A percentile compares a stretch with the other conserved stretches of the same genome.
These are phyloP conservation scores for Pulveroboletus sp. DNA, from an alignment of 768 basidiomycete genomes.

Conservation along the genomic window DNA sequence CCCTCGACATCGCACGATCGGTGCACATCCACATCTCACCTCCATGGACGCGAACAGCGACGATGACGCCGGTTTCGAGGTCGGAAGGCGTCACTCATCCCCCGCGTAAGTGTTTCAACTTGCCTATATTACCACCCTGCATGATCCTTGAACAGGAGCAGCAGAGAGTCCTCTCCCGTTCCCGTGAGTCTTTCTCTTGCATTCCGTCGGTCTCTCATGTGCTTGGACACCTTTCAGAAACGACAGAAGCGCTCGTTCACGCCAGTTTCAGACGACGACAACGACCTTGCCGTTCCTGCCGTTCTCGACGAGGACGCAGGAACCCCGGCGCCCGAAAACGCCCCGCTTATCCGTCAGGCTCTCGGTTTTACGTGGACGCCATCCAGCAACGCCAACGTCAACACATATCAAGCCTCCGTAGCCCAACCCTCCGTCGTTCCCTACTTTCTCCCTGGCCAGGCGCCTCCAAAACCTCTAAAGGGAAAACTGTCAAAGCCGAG, in stretches of 20 bases:
- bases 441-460: conserved; percentile 56
- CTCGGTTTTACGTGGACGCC: conserved; percentile 46
- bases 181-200: conserved; percentile 35
- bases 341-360: conserved; percentile 57
- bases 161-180: conserved; percentile 52
- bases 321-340: conserved; percentile 42
- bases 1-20: too few relatives aligned
- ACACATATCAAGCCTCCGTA: conserved; percentile 28
- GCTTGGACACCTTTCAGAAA: conserved; percentile 26
- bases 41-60: conserved; percentile 17
- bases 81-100: conserved; percentile 37
- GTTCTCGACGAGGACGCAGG: conserved; percentile 37
- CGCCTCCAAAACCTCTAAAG: conserved; percentile 18
- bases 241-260: conserved; percentile 47
- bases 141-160: conserved; percentile 52
- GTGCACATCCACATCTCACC: neutral
- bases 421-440: conserved; percentile 21
- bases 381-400: conserved; percentile 25
- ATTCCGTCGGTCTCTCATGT: neutral
- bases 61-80: conserved; percentile 22
- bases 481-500: conserved; percentile 27
- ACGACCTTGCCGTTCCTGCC: conserved; percentile 36
- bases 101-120: conserved; percentile 28
- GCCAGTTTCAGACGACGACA: conserved; percentile 55
- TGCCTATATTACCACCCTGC: neutral